These are phyloP conservation scores for Xylariales sp. DNA, from an alignment of 2,329 filamentous ascomycete genomes.

Conservation along the genomic window DNA sequence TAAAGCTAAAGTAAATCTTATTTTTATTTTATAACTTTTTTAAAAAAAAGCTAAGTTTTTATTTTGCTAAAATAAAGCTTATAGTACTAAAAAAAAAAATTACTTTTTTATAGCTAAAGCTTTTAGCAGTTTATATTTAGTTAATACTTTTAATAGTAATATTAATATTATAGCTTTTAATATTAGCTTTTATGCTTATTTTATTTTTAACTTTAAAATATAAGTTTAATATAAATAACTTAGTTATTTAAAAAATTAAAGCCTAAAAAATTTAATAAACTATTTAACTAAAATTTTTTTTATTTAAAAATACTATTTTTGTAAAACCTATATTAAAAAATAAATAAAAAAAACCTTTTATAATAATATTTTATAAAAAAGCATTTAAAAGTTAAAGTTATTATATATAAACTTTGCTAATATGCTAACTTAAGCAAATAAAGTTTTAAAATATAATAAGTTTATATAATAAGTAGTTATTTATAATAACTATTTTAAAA, in stretches of 20 bases:
- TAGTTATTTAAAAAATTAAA: not conserved
- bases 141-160: not conserved
- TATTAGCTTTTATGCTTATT: not conserved
- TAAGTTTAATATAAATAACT: not conserved
- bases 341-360: not conserved
- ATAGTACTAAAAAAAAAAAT: not conserved
- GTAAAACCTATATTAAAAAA: not conserved
- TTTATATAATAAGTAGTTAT: not conserved
- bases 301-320: slow-evolving; percentile 1
- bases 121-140: not conserved
- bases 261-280: not conserved
- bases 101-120: not conserved
- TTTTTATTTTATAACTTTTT: not conserved
- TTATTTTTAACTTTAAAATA: not conserved
- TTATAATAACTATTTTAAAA: not conserved
- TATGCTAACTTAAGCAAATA: not conserved
- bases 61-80: not conserved
- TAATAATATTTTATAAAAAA: not conserved
- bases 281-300: not conserved
- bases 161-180: not conserved
- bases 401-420: not conserved
- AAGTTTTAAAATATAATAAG: not conserved
- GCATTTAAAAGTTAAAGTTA: not conserved
- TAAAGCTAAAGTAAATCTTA: not conserved
- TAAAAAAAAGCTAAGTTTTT: not conserved